Evolutionary conservation across 192 early-diverging fungal species (phyloP).

Genomic region (Gamsiella multidivaricata): DNA sequence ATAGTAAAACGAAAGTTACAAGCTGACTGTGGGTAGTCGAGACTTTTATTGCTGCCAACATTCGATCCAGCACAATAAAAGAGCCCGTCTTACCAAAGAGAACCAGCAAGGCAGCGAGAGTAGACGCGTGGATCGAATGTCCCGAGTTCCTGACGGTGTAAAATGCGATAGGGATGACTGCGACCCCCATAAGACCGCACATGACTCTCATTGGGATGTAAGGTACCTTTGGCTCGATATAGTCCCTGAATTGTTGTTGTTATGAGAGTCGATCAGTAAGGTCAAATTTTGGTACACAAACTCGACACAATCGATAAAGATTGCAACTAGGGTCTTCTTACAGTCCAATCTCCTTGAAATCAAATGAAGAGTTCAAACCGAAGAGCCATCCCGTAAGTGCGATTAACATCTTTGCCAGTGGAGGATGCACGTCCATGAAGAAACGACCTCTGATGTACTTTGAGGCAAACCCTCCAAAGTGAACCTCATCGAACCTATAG

Average conservation of each 20-base stretch:
- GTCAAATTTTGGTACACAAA: no score
- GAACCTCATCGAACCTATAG: slow-evolving; percentile 97
- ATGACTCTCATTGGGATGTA: slow-evolving; percentile 87
- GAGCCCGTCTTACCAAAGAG: slow-evolving; percentile 72
- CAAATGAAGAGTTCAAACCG: slow-evolving; percentile 92
- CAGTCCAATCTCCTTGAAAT: slow-evolving; percentile 93
- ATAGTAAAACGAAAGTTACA: not conserved
- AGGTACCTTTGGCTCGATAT: slow-evolving; percentile 87
- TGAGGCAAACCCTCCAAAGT: slow-evolving; percentile 97
- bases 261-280: not conserved
- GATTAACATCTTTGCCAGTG: slow-evolving; percentile 92
- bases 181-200: slow-evolving; percentile 80
- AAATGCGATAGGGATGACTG: slow-evolving; percentile 86
- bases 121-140: slow-evolving; percentile 75
- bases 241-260: slow-evolving; percentile 71
- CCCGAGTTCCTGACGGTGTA: slow-evolving; percentile 86
- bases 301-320: not conserved
- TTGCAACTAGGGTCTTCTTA: slow-evolving; percentile 37
- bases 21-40: no score
- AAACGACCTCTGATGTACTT: slow-evolving; percentile 87
- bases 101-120: slow-evolving; percentile 83
- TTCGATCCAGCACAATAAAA: not conserved
- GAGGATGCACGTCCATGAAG: slow-evolving; percentile 97
- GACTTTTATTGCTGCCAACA: no score
- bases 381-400: slow-evolving; percentile 79